Percentiles rank a stretch among this genome's conserved stretches.
Evolutionary conservation across 306 rosid genomes (phyloP).

Genomic region (Vigna angularis): DNA sequence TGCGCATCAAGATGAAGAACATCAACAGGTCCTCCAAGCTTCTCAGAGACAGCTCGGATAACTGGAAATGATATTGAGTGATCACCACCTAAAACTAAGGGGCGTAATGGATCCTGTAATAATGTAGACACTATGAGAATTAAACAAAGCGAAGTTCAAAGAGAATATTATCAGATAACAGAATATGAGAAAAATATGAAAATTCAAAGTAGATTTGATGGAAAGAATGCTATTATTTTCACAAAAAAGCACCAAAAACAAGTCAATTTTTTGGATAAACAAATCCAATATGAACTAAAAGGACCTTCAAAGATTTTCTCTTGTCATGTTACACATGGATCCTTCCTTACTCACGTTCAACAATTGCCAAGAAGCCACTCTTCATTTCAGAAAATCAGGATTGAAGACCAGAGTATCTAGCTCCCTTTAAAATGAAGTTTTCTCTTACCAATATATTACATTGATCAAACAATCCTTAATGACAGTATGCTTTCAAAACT

Average conservation of each 20-base stretch:
- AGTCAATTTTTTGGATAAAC: neutral
- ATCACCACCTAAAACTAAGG: constrained; percentile 95
- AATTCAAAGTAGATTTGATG: constrained; percentile 9
- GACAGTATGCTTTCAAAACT: no score
- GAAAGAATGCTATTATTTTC: neutral
- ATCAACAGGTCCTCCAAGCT: constrained; percentile 93
- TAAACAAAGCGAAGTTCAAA: constrained; percentile 11
- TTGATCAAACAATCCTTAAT: neutral
- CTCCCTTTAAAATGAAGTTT: neutral
- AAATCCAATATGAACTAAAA: constrained; percentile 14
- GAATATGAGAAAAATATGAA: neutral
- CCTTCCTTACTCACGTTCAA: constrained; percentile 32
- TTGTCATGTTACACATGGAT: neutral
- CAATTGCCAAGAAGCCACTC: constrained; percentile 8
- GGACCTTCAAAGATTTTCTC: constrained; percentile 12
- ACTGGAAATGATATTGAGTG: constrained; percentile 97
- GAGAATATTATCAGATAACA: neutral
- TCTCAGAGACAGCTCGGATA: constrained; percentile 87
- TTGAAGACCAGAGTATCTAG: neutral
- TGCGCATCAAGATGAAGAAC: constrained; percentile 98
- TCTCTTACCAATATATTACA: constrained; percentile 8
- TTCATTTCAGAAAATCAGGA: constrained; percentile 2
- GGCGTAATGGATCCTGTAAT: constrained; percentile 81
- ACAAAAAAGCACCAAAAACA: neutral
- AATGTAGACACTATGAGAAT: constrained; percentile 22